Conservation (phyloP, 768 basidiomycete species). For the Lactifluus pinguis region DNA sequence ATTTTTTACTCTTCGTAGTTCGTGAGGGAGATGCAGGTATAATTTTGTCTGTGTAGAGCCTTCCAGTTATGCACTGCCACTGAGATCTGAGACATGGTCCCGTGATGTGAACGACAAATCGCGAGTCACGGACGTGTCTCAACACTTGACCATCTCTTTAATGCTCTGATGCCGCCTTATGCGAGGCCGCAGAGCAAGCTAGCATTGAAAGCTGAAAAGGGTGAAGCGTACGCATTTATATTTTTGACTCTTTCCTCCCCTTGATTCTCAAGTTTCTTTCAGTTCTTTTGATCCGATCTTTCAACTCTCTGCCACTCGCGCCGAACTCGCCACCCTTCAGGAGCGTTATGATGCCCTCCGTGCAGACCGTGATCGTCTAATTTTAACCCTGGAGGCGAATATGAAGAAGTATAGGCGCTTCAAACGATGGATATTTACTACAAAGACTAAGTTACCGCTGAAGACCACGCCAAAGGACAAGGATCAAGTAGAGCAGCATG, state of each 20-base stretch:
- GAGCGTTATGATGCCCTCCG: constrained; percentile 11
- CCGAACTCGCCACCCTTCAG: constrained; percentile 7
- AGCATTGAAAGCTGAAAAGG: neutral
- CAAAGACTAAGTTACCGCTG: neutral
- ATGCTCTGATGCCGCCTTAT: neutral
- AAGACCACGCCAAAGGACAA: neutral
- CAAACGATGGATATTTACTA: constrained; percentile 4
- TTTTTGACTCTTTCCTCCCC: neutral
- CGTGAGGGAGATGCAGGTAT: too few relatives aligned
- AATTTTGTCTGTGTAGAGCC: too few relatives aligned
- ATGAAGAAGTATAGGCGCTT: constrained; percentile 13
- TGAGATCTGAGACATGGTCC: neutral
- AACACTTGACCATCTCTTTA: neutral
- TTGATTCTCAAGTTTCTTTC: neutral
- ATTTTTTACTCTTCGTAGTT: neutral
- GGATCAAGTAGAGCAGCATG: neutral
- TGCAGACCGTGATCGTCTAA: constrained; percentile 1
- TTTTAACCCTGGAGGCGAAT: neutral
- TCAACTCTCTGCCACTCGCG: neutral
- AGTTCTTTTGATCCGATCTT: neutral
- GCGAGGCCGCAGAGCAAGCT: neutral
- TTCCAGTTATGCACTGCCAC: too few relatives aligned
- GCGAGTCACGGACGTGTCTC: too few relatives aligned
- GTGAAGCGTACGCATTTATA: neutral
- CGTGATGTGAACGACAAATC: neutral